phyloP scores from a whole-genome alignment of 345 rosid species.

The Euphorbia peplus region DNA sequence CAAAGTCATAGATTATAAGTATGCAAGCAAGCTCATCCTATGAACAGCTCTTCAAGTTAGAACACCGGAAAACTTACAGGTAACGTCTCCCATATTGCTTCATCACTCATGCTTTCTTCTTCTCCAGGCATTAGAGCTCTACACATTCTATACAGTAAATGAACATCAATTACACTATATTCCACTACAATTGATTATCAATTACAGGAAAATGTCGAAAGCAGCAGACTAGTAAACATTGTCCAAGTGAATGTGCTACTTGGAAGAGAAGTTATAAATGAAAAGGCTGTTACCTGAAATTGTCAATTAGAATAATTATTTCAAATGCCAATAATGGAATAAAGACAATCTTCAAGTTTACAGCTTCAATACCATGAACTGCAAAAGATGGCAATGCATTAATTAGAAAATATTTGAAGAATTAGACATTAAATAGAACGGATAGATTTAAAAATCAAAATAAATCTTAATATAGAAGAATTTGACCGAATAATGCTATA shows the following conservation, averaged over 20 bases:
- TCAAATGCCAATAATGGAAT: conserved; percentile 81
- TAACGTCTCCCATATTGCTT: conserved; percentile 94
- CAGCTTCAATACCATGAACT: conserved; percentile 56
- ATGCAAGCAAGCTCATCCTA: neutral
- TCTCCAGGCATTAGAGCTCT: conserved; percentile 94
- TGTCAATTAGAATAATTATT: conserved; percentile 71
- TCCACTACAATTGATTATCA: neutral
- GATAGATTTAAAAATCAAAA: neutral
- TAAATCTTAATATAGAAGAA: conserved; percentile 5
- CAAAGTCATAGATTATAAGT: neutral
- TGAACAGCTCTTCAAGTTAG: conserved; percentile 6
- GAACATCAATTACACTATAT: conserved; percentile 7
- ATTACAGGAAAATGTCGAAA: neutral
- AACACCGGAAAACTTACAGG: conserved; percentile 60
- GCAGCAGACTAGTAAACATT: neutral
- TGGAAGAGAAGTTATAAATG: neutral
- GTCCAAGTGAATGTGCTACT: neutral
- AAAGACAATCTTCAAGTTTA: conserved; percentile 86
- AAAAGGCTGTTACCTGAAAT: conserved; percentile 63
- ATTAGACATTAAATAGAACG: neutral
- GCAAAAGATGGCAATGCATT: conserved; percentile 16
- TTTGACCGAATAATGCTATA: conserved; percentile 8
- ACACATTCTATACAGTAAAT: conserved; percentile 68
- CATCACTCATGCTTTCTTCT: conserved; percentile 82
- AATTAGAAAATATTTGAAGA: conserved; percentile 9